Evolutionary conservation across 805 yeast species (phyloP), one percentile per base, ranked within the genome.

Genomic region (Lipomyces chichibuensis): DNA sequence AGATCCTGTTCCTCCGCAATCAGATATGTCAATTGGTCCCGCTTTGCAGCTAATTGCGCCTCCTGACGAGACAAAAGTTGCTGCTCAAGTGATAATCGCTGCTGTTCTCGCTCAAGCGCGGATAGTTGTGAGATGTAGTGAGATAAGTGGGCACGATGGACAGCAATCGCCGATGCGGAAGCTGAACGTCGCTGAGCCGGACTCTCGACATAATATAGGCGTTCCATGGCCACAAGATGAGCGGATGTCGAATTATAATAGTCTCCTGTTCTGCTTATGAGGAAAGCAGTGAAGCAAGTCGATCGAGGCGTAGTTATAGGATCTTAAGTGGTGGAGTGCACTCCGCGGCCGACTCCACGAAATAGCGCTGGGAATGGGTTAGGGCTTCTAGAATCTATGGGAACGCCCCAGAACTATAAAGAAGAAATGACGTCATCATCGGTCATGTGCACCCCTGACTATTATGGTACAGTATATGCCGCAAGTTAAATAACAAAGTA

Each of bases 1-100:
- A 72, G 71, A 60, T 72, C 71, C 63, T 72, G 74, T 57, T 72
- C 74, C 56, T 71, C 65, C 17, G 74, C 74, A 39, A 72, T 72
- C 39, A 72, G 51, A 39, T 66, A 72, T 46, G 70, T 65, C 53
- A 72, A 57, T 37, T 72, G 74, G 37, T 72, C 72, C 20, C 73
- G 62, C 60, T 73, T 71, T 13, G 69, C 62, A 29, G 71, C 62
- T 17, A 72, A 67, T 39, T 71, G 71, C 23, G 62, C 49, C 43
- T 64, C 69, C 29, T 64, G 63, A 13, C 71, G 72, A 11, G 53
- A 60, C 17, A 72, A 64, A 20, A 64, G 66, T 29, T 60, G 64
- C 57, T 67, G 69, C 56, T 70, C 67, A 23, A 64, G 65, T 27
- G 65, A 68, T n/a, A 72, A 53, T 35, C 61, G 68, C 62, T 66